These are phyloP conservation scores for Wickerhamiella sergipiensis DNA, from an alignment of 805 yeast species.

Conservation along the genomic window DNA sequence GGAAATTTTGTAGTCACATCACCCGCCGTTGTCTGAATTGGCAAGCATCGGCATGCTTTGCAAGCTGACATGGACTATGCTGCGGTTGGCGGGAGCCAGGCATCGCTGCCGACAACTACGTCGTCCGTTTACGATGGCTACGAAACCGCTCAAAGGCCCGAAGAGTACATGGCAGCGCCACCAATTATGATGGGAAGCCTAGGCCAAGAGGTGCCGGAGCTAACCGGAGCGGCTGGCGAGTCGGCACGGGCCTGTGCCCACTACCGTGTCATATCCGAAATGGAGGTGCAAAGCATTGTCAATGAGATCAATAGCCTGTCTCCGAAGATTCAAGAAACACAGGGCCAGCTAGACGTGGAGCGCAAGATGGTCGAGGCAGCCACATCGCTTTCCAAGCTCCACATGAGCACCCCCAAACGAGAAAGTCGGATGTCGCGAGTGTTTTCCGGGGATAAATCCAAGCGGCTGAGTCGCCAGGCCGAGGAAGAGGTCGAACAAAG, in stretches of 20 bases:
- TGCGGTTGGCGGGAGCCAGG: not conserved
- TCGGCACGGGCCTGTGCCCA: slow-evolving; percentile 13
- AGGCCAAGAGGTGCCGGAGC: not conserved
- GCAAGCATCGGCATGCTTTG: not conserved
- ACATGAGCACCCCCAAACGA: not conserved
- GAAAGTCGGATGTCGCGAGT: not conserved
- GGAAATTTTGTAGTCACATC: not conserved
- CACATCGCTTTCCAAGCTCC: slow-evolving; percentile 11
- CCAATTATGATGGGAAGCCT: slow-evolving; percentile 12
- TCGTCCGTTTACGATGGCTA: slow-evolving; percentile 13
- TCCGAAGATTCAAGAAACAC: slow-evolving; percentile 10
- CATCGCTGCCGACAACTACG: not conserved
- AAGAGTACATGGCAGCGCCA: slow-evolving; percentile 19
- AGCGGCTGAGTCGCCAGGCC: slow-evolving; percentile 16
- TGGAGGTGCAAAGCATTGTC: slow-evolving; percentile 12
- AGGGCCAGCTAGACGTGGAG: slow-evolving; percentile 15
- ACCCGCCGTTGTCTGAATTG: too few relatives aligned
- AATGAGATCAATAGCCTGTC: slow-evolving; percentile 10
- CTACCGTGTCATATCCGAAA: slow-evolving; percentile 10
- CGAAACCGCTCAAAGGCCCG: slow-evolving; percentile 12
- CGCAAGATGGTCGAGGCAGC: slow-evolving; percentile 20
- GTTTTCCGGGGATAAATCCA: slow-evolving; percentile 4
- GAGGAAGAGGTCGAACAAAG: slow-evolving; percentile 16
- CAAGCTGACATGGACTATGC: not conserved
- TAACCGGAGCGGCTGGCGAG: slow-evolving; percentile 6